Percentiles rank a stretch among this genome's conserved stretches.
Conservation (phyloP, 2,329 filamentous ascomycete species). For the Stagonosporopsis cucurbitacearum region DNA sequence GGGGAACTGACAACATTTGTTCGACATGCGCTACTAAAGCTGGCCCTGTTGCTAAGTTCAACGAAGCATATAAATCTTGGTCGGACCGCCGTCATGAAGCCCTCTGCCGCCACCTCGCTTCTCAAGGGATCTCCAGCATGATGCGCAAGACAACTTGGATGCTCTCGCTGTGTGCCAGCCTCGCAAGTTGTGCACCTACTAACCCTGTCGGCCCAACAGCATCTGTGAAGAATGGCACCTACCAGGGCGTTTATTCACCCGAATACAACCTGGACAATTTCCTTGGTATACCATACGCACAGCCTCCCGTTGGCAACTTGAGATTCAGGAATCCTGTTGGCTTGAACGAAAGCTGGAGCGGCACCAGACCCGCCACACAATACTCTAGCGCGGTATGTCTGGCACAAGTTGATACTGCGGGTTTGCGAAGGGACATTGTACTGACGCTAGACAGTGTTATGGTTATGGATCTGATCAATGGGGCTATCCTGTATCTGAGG, state of each 20-base stretch:
- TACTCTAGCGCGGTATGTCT: conserved; percentile 30
- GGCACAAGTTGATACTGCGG: background rate
- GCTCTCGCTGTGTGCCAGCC: conserved; percentile 21
- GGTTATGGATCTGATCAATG: conserved; percentile 46
- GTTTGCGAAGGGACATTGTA: background rate
- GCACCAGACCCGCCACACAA: conserved; percentile 47
- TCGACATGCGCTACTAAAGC: background rate
- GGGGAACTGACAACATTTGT: conserved; percentile 8
- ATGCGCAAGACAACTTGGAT: conserved; percentile 20
- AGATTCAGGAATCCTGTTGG: conserved; percentile 59
- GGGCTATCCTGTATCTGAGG: conserved; percentile 60
- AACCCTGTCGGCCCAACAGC: conserved; percentile 38
- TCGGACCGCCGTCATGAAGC: background rate
- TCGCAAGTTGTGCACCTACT: conserved; percentile 19
- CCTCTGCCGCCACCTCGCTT: conserved; percentile 46
- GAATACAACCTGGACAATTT: conserved; percentile 56
- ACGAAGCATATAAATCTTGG: conserved; percentile 5
- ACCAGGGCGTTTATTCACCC: conserved; percentile 47
- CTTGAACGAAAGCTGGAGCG: conserved; percentile 52
- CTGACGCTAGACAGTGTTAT: conserved; percentile 40
- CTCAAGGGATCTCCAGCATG: conserved; percentile 17
- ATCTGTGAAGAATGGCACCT: conserved; percentile 53
- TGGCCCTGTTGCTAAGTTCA: background rate
- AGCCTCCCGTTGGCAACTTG: conserved; percentile 50
- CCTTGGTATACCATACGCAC: conserved; percentile 58